Evolutionary conservation across 176 grass and related monocot genomes (phyloP).

Genomic region (Oryza punctata): DNA sequence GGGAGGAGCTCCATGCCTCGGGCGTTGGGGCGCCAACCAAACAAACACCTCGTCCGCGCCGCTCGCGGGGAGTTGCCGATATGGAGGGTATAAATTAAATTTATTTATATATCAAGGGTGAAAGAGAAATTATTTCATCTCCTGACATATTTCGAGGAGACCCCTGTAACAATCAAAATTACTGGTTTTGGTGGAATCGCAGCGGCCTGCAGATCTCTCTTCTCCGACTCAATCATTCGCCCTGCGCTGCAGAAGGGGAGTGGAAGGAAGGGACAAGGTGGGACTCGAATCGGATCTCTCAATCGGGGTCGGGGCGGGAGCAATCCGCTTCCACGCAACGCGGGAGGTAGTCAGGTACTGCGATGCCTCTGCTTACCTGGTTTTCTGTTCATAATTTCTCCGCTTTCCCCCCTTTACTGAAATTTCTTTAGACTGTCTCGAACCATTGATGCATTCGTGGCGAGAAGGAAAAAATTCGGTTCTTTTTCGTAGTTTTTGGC

Average conservation of each 20-base stretch:
- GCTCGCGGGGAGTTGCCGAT: background rate
- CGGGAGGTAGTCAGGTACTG: background rate
- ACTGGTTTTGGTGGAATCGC: background rate
- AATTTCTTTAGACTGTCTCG: background rate
- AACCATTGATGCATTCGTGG: background rate
- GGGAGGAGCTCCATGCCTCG: constrained; percentile 32
- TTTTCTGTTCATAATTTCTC: background rate
- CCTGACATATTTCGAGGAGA: background rate
- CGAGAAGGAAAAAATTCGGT: background rate
- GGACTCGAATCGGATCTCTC: background rate
- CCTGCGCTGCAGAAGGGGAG: background rate
- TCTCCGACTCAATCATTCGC: background rate
- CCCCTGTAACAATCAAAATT: background rate
- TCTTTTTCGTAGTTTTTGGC: background rate
- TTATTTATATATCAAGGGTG: background rate
- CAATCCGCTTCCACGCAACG: background rate
- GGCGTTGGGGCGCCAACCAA: constrained; percentile 43
- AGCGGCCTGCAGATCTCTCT: background rate
- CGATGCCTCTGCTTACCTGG: background rate
- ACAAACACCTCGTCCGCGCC: background rate
- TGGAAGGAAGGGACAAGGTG: background rate
- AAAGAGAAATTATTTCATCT: background rate
- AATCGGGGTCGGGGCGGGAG: background rate
- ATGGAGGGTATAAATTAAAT: background rate
- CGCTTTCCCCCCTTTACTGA: background rate